Evolutionary conservation across 139 green algal species (phyloP).

Genomic region (Chlorella sorokiniana): DNA sequence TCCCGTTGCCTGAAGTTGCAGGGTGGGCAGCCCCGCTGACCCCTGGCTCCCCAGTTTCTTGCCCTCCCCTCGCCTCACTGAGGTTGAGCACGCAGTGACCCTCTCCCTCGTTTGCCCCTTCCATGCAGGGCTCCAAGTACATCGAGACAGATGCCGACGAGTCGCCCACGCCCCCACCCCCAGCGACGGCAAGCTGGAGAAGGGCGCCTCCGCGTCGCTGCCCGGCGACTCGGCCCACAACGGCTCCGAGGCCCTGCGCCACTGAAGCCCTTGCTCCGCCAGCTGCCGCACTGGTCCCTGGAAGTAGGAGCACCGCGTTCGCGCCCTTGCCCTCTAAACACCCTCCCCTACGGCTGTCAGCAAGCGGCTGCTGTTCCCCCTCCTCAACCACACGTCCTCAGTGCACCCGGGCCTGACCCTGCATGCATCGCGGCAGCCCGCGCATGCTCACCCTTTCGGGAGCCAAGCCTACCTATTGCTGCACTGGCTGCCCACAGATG

Average conservation of each 20-base stretch:
- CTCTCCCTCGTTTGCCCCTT: neutral
- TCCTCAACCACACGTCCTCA: no score
- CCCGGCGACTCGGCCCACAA: slow-evolving; percentile 3
- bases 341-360: no score
- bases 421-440: no score
- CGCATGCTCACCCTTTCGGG: no score
- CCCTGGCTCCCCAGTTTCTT: neutral
- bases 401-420: no score
- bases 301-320: neutral
- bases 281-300: neutral
- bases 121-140: slow-evolving; percentile 9
- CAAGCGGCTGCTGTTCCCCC: no score
- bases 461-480: no score
- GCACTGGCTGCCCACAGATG: no score
- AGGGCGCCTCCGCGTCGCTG: neutral
- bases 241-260: neutral
- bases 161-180: neutral
- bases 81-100: no score
- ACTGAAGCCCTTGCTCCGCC: neutral
- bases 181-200: slow-evolving; percentile 10
- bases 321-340: neutral
- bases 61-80: neutral
- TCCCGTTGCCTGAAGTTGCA: neutral
- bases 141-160: neutral
- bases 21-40: neutral